phyloP scores from a whole-genome alignment of 805 yeast species.

The Schizosaccharomyces cryophilus region DNA sequence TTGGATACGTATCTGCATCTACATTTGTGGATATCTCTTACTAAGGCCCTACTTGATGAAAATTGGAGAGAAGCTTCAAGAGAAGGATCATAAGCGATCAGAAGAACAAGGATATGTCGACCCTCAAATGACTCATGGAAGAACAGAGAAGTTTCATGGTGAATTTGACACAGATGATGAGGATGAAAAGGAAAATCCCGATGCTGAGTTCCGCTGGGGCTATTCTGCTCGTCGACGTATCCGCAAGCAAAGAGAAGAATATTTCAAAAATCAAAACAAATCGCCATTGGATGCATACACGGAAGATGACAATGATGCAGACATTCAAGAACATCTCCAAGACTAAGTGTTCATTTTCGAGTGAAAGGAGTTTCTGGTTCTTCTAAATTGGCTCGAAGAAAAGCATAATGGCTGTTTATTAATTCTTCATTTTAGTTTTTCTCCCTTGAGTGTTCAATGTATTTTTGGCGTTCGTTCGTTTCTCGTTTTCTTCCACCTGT shows the following conservation, averaged over 20 bases:
- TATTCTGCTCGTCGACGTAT: not conserved
- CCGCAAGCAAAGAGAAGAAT: not conserved
- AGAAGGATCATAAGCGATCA: slow-evolving; percentile 8
- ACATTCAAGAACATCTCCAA: not conserved
- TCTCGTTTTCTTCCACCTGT: too few relatives aligned
- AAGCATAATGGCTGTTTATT: too few relatives aligned
- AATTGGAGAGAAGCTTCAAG: slow-evolving; percentile 11
- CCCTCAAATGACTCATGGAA: not conserved
- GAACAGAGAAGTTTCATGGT: not conserved
- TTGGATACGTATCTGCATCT: slow-evolving; percentile 13
- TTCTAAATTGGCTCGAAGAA: too few relatives aligned
- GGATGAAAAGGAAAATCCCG: not conserved
- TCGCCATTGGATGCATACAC: not conserved
- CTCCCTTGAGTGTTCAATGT: too few relatives aligned
- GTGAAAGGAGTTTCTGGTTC: too few relatives aligned
- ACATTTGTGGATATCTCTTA: slow-evolving; percentile 12
- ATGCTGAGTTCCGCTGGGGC: slow-evolving; percentile 1
- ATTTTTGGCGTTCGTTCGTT: too few relatives aligned
- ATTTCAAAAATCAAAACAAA: not conserved
- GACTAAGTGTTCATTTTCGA: not conserved
- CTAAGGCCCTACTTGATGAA: slow-evolving; percentile 13
- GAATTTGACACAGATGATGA: slow-evolving; percentile 1
- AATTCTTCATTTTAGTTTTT: too few relatives aligned
- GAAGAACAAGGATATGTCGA: not conserved
- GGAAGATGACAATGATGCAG: not conserved